Base-by-base conservation (phyloP, 352 stramenopile species). In the Globisporangium sylvaticum region DNA sequence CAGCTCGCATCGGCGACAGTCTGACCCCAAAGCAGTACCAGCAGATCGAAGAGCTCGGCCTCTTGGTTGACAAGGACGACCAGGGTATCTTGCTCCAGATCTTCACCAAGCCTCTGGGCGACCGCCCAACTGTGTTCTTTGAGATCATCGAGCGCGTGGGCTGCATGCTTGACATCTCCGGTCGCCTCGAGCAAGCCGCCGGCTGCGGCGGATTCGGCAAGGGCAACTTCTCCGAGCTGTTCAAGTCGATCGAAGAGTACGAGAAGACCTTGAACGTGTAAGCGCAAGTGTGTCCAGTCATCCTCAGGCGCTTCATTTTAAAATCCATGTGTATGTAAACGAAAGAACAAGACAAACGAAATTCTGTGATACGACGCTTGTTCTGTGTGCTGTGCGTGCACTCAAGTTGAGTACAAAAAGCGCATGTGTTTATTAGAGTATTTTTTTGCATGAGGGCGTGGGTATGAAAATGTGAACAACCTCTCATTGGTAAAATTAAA, bases 21-120 rank as follows among this genome's bases (percentile, higher is more conserved):
- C 77, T 98, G 53, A 96, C 85, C 18, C 67, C 77, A 6, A 87
- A 91, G 52, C 91, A 98, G 70, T 97, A 96, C 77, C 71, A 98
- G 73, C 74, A 88, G 71, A 91, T 97, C 58, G 83, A 98, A 76
- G 78, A 98, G 65, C 77, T 98, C 34, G 95, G 96, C 5, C 79
- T 99, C 64, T 75, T 99, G 22, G 92, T 96, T 6, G 96, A 99
- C 78, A 94, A 95, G 62, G 96, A 99, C 69, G 93, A 98, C 37
- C 90, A 98, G 76, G 94, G 96, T 44, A 92, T 98, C 25, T 67
- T 99, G 54, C 68, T 97, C 59, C 87, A 94, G 78, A 94, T 98
- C 65, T 98, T 98, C 76, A 98, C 90, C 60, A 94, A 96, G 65
- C 88, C 91, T 20, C 62, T 97, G 8, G 81, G 87, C 18, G 91